These are phyloP conservation scores for Madurella fahalii DNA, from an alignment of 2,329 filamentous ascomycete genomes.

Conservation along the genomic window DNA sequence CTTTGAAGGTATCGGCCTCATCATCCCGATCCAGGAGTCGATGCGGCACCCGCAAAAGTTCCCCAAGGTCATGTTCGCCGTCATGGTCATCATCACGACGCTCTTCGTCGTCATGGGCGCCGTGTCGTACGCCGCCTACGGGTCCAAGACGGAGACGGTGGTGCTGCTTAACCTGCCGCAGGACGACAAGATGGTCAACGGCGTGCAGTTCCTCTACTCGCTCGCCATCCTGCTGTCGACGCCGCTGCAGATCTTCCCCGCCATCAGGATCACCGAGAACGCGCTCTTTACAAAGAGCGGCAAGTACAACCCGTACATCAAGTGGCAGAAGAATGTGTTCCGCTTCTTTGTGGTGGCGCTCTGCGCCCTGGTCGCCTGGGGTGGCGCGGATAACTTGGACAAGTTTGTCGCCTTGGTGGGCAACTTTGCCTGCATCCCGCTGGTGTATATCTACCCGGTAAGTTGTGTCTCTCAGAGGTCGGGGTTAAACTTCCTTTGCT, in stretches of 20 bases:
- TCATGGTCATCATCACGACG: slow-evolving; percentile 93
- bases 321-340: slow-evolving; percentile 99
- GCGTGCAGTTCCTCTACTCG: slow-evolving; percentile 95
- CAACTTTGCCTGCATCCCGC: slow-evolving; percentile 94
- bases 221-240: slow-evolving; percentile 94
- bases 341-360: slow-evolving; percentile 87
- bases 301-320: slow-evolving; percentile 97
- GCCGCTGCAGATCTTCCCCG: slow-evolving; percentile 93
- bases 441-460: slow-evolving; percentile 97
- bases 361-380: slow-evolving; percentile 85
- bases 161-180: slow-evolving; percentile 95
- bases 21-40: slow-evolving; percentile 96
- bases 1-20: slow-evolving; percentile 94
- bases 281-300: slow-evolving; percentile 89
- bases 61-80: slow-evolving; percentile 76
- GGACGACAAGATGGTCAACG: slow-evolving; percentile 91
- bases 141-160: slow-evolving; percentile 91
- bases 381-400: slow-evolving; percentile 86
- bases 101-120: slow-evolving; percentile 90
- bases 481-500: not conserved
- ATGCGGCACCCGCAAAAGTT: slow-evolving; percentile 93
- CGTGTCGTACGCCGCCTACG: slow-evolving; percentile 92
- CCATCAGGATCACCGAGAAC: slow-evolving; percentile 94
- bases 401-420: slow-evolving; percentile 96
- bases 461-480: slow-evolving; percentile 38